Percentiles rank a stretch among this genome's conserved stretches.
phyloP scores from a whole-genome alignment of 148 eudicot species.

The Bassia scoparia region DNA sequence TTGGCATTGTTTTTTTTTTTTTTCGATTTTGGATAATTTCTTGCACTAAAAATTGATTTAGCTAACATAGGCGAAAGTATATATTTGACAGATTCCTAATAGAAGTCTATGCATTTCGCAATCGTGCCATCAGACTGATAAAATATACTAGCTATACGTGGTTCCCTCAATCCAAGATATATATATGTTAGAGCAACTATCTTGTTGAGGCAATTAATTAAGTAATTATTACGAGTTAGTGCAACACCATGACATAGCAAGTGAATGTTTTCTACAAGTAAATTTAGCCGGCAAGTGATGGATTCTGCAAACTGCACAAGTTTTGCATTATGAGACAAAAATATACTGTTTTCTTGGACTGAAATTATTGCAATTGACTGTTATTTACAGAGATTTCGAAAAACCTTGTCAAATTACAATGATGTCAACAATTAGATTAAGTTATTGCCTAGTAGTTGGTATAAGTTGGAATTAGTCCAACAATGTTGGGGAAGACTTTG shows the following conservation, averaged over 20 bases:
- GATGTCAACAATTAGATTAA: no score
- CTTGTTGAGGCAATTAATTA: neutral
- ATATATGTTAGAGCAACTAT: neutral
- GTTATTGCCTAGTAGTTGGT: no score
- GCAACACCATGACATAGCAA: neutral
- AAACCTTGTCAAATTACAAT: no score
- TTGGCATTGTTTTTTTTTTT: neutral
- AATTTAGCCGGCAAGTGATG: no score
- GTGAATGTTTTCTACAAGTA: no score
- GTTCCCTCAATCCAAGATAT: neutral
- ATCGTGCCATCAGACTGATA: neutral
- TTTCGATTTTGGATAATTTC: neutral
- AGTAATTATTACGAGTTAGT: neutral
- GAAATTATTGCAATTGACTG: no score
- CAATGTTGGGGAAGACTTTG: no score
- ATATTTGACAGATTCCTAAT: neutral
- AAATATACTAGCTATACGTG: neutral
- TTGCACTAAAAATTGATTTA: neutral
- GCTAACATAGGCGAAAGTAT: neutral
- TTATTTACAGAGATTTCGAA: no score
- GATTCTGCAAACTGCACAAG: no score
- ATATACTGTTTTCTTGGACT: no score
- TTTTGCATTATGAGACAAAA: no score
- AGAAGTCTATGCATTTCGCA: neutral
- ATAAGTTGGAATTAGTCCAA: no score